Percentiles rank a stretch among this genome's conserved stretches.
These are phyloP conservation scores for Microbotryum saponariae DNA, from an alignment of 1,284 basidiomycete genomes.

Conservation along the genomic window DNA sequence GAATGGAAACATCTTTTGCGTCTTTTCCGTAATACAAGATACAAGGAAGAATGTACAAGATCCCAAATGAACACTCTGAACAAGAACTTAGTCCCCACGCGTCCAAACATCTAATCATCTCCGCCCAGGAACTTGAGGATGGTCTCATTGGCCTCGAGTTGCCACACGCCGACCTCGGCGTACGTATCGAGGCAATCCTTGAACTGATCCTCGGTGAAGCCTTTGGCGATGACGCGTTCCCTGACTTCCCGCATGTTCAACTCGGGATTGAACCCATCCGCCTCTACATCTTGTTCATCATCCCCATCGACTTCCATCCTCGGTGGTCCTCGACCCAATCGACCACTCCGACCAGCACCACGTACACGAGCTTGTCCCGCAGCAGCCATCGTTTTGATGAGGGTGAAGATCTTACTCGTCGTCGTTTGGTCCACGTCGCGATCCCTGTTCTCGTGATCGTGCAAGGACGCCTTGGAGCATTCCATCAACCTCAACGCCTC, in stretches of 20 bases:
- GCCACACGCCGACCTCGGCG: conserved; percentile 33
- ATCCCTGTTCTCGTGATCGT: conserved; percentile 56
- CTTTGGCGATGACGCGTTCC: conserved; percentile 69
- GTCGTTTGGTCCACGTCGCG: conserved; percentile 64
- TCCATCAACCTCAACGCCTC: conserved; percentile 96
- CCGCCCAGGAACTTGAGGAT: conserved; percentile 15
- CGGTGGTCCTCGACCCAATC: conserved; percentile 41
- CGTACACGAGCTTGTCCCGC: conserved; percentile 33
- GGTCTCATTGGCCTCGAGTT: conserved; percentile 26
- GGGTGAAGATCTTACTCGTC: conserved; percentile 73
- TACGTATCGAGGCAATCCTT: conserved; percentile 44
- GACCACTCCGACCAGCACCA: conserved; percentile 43
- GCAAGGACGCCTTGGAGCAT: conserved; percentile 82
- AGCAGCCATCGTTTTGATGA: conserved; percentile 75
- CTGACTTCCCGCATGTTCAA: conserved; percentile 72
- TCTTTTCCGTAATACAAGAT: too few relatives aligned
- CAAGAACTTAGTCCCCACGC: too few relatives aligned
- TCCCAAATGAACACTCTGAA: too few relatives aligned
- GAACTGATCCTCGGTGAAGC: conserved; percentile 82
- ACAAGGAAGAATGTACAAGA: too few relatives aligned
- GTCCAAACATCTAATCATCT: neutral
- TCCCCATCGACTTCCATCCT: conserved; percentile 59
- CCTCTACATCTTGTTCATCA: conserved; percentile 45
- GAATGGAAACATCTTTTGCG: too few relatives aligned
- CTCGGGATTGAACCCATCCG: conserved; percentile 39